phyloP scores from a whole-genome alignment of 2,329 filamentous ascomycete genomes.

The Stagonosporopsis tanaceti region DNA sequence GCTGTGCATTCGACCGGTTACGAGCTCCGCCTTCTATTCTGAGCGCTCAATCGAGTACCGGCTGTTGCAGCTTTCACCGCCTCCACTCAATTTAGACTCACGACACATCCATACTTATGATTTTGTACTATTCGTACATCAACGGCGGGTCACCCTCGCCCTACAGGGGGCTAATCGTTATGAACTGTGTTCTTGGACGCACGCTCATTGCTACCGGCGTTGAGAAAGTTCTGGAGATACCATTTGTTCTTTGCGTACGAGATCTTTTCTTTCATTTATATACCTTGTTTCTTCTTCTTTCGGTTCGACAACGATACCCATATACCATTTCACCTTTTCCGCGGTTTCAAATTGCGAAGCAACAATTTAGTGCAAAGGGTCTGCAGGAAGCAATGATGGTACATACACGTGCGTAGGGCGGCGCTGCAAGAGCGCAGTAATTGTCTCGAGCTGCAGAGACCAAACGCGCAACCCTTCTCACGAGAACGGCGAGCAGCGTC shows the following conservation, averaged over 20 bases:
- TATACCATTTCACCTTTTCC: constrained; percentile 39
- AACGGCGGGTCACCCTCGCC: constrained; percentile 26
- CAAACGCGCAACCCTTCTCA: constrained; percentile 10
- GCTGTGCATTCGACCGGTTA: constrained; percentile 57
- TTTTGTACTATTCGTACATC: constrained; percentile 43
- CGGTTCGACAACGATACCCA: constrained; percentile 50
- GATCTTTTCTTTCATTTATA: constrained; percentile 32
- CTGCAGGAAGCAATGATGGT: constrained; percentile 22
- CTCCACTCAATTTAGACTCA: constrained; percentile 24
- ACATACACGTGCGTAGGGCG: constrained; percentile 26
- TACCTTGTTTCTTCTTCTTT: constrained; percentile 30
- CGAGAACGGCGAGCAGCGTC: constrained; percentile 4
- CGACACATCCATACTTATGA: constrained; percentile 41
- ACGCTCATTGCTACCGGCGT: constrained; percentile 29
- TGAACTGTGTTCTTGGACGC: constrained; percentile 20
- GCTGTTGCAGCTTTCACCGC: constrained; percentile 12
- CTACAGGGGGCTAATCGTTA: constrained; percentile 26
- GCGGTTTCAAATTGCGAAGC: constrained; percentile 37
- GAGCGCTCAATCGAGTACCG: constrained; percentile 11
- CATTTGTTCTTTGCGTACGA: constrained; percentile 33
- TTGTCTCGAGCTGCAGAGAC: constrained; percentile 26
- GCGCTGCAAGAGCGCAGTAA: constrained; percentile 25
- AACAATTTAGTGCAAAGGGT: constrained; percentile 32
- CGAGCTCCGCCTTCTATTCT: constrained; percentile 60
- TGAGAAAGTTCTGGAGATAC: constrained; percentile 39